A percentile compares a stretch with the other conserved stretches of the same genome.
phyloP scores from a whole-genome alignment of 768 basidiomycete genomes.

The Auricularia sp. region DNA sequence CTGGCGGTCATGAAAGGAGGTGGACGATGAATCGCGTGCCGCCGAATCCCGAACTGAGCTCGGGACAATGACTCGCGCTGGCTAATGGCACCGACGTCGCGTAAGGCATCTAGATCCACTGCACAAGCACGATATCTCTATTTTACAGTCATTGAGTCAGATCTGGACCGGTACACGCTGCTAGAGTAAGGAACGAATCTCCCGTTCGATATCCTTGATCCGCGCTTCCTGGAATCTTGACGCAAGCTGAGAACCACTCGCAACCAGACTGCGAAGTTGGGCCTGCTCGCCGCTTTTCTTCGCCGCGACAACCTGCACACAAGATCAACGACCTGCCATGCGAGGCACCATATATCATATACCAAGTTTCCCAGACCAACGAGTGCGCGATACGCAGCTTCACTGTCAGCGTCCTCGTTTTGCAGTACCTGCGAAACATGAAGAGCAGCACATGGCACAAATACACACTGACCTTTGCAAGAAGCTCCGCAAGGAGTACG shows the following conservation, averaged over 20 bases:
- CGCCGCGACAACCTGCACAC: constrained; percentile 38
- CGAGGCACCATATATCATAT: constrained; percentile 15
- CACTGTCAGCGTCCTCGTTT: constrained; percentile 44
- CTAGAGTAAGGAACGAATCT: constrained; percentile 26
- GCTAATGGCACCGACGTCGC: no score
- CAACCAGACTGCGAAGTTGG: constrained; percentile 15
- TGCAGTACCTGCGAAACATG: constrained; percentile 30
- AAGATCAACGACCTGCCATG: constrained; percentile 6
- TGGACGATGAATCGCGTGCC: background rate
- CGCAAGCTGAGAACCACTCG: constrained; percentile 31
- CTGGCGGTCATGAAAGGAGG: constrained; percentile 25
- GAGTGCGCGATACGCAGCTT: constrained; percentile 59
- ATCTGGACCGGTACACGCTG: no score
- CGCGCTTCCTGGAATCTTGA: constrained; percentile 49
- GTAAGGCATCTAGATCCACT: no score
- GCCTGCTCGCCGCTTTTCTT: constrained; percentile 24
- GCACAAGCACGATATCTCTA: no score
- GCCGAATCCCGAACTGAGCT: background rate
- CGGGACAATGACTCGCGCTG: no score
- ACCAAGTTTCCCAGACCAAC: constrained; percentile 72
- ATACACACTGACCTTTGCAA: background rate
- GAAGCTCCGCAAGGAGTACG: background rate
- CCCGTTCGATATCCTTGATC: constrained; percentile 38
- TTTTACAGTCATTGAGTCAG: no score
- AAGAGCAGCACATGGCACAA: background rate